Evolutionary conservation across 306 rosid genomes (phyloP).

Genomic region (Datisca glomerata): DNA sequence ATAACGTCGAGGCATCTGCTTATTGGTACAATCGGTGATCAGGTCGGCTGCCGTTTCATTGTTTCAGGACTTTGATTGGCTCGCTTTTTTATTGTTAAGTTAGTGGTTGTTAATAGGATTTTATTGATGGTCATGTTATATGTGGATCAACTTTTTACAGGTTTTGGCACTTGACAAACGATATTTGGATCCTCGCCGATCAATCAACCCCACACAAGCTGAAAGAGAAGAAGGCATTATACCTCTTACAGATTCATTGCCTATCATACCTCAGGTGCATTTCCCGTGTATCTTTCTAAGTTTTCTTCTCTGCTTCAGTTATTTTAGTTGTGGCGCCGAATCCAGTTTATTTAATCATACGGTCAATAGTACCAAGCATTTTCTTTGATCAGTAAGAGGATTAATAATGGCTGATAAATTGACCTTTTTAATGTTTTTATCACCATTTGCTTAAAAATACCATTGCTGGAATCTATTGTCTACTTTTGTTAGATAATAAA

Average conservation of each 20-base stretch:
- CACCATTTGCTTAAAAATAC: no score
- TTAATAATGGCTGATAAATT: no score
- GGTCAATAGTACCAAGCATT: no score
- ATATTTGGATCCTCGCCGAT: slow-evolving; percentile 78
- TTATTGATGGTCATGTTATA: slow-evolving; percentile 2
- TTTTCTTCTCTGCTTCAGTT: background rate
- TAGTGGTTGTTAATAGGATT: background rate
- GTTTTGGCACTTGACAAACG: slow-evolving; percentile 96
- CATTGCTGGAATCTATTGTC: no score
- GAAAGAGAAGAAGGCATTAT: slow-evolving; percentile 96
- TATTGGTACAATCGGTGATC: slow-evolving; percentile 85
- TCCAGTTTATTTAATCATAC: no score
- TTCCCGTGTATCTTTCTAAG: background rate
- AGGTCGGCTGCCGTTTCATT: slow-evolving; percentile 32
- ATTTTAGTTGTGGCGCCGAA: no score
- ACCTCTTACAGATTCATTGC: slow-evolving; percentile 92
- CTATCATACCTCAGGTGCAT: slow-evolving; percentile 76
- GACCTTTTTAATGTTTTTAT: no score
- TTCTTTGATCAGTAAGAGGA: no score
- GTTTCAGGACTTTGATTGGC: slow-evolving; percentile 1
- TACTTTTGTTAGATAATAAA: no score
- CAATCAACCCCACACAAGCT: slow-evolving; percentile 69
- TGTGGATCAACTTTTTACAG: slow-evolving; percentile 22
- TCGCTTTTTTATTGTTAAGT: background rate
- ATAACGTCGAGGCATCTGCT: slow-evolving; percentile 95